These are phyloP conservation scores for Phyllosticta ampelicida DNA, from an alignment of 2,329 filamentous ascomycete genomes.

Conservation along the genomic window DNA sequence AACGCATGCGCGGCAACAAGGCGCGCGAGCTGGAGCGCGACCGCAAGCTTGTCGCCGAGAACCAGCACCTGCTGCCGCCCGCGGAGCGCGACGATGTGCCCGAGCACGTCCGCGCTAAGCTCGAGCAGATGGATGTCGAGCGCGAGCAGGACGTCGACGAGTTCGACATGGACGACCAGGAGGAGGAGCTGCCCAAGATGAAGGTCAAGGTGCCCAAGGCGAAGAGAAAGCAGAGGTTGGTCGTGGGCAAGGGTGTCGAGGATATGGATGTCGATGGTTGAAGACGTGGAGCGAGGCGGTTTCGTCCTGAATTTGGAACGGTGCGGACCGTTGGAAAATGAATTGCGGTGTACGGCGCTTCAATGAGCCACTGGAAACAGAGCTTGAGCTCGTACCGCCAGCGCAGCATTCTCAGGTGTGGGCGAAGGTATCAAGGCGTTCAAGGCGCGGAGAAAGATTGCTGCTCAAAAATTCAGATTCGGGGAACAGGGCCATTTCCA, in stretches of 20 bases:
- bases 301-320: background rate
- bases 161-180: conserved; percentile 18
- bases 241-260: conserved; percentile 36
- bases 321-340: background rate
- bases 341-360: background rate
- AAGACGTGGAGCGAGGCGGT: background rate
- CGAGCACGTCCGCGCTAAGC: conserved; percentile 9
- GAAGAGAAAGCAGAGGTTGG: conserved; percentile 38
- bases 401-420: background rate
- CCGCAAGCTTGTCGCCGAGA: conserved; percentile 79
- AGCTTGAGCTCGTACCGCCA: background rate
- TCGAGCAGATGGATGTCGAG: conserved; percentile 13
- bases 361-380: background rate
- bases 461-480: background rate
- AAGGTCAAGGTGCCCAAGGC: conserved; percentile 20
- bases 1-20: conserved; percentile 83
- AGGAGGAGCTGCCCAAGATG: conserved; percentile 28
- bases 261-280: conserved; percentile 35
- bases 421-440: background rate
- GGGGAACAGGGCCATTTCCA: background rate
- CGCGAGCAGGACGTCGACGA: conserved; percentile 28
- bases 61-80: conserved; percentile 77
- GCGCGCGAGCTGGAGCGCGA: conserved; percentile 69
- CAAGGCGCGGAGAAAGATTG: background rate
- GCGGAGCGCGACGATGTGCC: conserved; percentile 22